A percentile compares a stretch with the other conserved stretches of the same genome.
Evolutionary conservation across 2,329 filamentous ascomycete genomes (phyloP).

Genomic region (Gnomoniopsis sp.): DNA sequence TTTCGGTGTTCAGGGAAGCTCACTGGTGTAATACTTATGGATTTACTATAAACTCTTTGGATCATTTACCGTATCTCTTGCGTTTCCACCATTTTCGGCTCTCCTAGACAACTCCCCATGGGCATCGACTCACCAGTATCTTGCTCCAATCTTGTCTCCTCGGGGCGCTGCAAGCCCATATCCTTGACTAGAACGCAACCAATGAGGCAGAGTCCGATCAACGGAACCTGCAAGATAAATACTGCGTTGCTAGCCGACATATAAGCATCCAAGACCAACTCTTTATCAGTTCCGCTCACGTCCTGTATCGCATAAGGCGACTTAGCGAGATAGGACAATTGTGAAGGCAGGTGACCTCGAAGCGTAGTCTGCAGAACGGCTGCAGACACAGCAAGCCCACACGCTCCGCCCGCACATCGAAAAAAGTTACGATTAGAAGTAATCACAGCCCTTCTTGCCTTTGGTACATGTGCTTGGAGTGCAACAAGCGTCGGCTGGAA

Average conservation of each 20-base stretch:
- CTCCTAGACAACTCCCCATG: too few relatives aligned
- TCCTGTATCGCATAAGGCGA: constrained; percentile 23
- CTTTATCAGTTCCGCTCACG: constrained; percentile 7
- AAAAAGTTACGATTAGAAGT: constrained; percentile 62
- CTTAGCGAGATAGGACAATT: constrained; percentile 21
- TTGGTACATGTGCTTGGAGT: constrained; percentile 53
- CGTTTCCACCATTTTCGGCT: background rate
- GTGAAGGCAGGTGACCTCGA: constrained; percentile 23
- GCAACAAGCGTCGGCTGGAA: constrained; percentile 51
- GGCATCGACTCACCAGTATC: background rate
- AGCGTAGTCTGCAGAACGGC: constrained; percentile 28
- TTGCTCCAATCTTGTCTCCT: background rate
- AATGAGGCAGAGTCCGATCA: constrained; percentile 48
- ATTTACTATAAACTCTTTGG: too few relatives aligned
- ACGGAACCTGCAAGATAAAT: constrained; percentile 53
- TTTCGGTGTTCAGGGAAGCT: background rate
- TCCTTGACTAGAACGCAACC: constrained; percentile 50
- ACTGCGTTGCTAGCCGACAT: constrained; percentile 51
- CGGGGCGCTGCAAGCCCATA: constrained; percentile 36
- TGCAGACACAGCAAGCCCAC: constrained; percentile 44
- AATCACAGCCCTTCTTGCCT: constrained; percentile 56
- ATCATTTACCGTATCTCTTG: too few relatives aligned
- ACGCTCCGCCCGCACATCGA: constrained; percentile 54
- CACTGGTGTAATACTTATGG: too few relatives aligned
- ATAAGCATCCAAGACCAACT: constrained; percentile 37